Evolutionary conservation across 768 basidiomycete species (phyloP).

Genomic region (Baorangia bicolor): DNA sequence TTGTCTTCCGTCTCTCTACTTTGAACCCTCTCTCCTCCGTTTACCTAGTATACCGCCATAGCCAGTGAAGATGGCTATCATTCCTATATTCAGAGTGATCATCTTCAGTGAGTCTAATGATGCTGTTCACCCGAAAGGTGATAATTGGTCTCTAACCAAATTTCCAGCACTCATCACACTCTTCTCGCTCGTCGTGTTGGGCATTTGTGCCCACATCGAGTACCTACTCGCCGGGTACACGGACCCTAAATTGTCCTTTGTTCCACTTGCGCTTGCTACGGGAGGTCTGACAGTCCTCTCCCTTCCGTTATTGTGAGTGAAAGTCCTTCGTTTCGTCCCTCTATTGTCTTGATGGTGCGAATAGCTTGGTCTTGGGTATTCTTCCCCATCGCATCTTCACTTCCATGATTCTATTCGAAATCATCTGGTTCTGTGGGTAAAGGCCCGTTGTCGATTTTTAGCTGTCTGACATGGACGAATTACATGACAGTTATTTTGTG

Average conservation of each 20-base stretch:
- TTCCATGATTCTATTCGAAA: slow-evolving; percentile 25
- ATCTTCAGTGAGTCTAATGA: slow-evolving; percentile 22
- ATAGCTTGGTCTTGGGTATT: slow-evolving; percentile 18
- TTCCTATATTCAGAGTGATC: slow-evolving; percentile 24
- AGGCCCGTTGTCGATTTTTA: not conserved
- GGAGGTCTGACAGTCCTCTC: slow-evolving; percentile 17
- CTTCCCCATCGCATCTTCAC: slow-evolving; percentile 12
- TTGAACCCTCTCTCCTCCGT: no score
- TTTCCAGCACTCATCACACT: slow-evolving; percentile 15
- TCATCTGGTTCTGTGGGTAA: slow-evolving; percentile 27
- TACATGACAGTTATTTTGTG: slow-evolving; percentile 19
- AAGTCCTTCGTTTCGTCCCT: not conserved
- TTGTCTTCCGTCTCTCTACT: no score
- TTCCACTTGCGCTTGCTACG: slow-evolving; percentile 15
- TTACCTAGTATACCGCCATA: not conserved
- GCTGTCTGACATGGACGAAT: not conserved
- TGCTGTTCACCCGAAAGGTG: not conserved
- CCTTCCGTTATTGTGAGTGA: slow-evolving; percentile 27
- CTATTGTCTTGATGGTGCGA: not conserved
- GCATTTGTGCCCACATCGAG: slow-evolving; percentile 21
- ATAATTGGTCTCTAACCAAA: not conserved
- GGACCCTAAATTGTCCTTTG: slow-evolving; percentile 2
- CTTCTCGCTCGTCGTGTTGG: slow-evolving; percentile 20
- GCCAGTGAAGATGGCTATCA: slow-evolving; percentile 19
- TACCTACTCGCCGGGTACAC: slow-evolving; percentile 8